These are phyloP conservation scores for Ustulina deusta DNA, from an alignment of 2,329 filamentous ascomycete genomes.

Conservation along the genomic window DNA sequence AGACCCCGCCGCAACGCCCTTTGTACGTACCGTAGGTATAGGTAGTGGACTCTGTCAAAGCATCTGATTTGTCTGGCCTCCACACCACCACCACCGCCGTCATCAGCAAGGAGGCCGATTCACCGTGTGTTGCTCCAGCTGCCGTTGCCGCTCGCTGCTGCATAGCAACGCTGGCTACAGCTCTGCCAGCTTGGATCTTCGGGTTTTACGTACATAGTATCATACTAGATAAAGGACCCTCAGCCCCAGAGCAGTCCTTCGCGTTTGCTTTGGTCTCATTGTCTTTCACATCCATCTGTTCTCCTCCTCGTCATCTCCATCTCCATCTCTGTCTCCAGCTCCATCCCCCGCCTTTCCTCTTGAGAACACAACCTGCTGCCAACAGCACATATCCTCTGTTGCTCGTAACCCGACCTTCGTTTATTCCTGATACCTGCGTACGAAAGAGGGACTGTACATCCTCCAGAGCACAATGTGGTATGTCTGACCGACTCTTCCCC, in stretches of 20 bases:
- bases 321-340: constrained; percentile 35
- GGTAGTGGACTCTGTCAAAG: constrained; percentile 16
- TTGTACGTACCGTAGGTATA: constrained; percentile 17
- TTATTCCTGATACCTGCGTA: constrained; percentile 38
- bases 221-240: constrained; percentile 39
- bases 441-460: constrained; percentile 25
- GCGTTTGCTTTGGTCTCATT: constrained; percentile 40
- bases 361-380: constrained; percentile 9
- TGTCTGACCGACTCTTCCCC: constrained; percentile 42
- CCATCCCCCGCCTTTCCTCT: constrained; percentile 5
- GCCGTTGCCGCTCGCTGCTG: constrained; percentile 33
- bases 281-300: constrained; percentile 35
- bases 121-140: constrained; percentile 36
- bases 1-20: constrained; percentile 33
- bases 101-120: constrained; percentile 28
- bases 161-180: constrained; percentile 35
- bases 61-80: constrained; percentile 40
- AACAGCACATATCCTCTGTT: constrained; percentile 11
- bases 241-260: constrained; percentile 40
- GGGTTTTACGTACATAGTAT: constrained; percentile 14
- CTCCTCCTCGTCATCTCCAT: constrained; percentile 21
- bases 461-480: constrained; percentile 51
- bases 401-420: constrained; percentile 27
- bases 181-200: constrained; percentile 34
- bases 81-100: constrained; percentile 38